Percentiles rank a stretch among this genome's conserved stretches.
Evolutionary conservation across 768 basidiomycete genomes (phyloP).

Genomic region (Russula abietina): DNA sequence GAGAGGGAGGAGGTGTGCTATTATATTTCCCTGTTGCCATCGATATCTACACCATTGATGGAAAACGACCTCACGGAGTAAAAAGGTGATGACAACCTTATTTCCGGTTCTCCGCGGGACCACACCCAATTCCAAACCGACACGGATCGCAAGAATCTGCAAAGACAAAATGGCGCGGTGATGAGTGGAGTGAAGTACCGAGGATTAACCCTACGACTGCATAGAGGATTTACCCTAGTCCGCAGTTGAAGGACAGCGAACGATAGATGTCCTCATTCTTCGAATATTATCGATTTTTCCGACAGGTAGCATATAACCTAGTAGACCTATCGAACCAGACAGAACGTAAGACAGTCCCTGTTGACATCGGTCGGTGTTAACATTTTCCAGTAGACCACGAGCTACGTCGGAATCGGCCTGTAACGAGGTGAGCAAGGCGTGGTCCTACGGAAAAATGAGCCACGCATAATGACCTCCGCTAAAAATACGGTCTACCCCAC

Average conservation of each 20-base stretch:
- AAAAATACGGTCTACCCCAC: not conserved
- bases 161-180: not conserved
- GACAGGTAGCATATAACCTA: not conserved
- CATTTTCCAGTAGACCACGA: not conserved
- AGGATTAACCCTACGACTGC: not conserved
- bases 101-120: not conserved
- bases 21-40: not conserved
- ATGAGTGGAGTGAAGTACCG: not conserved
- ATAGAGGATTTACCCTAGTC: too few relatives aligned
- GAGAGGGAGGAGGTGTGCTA: too few relatives aligned
- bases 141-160: not conserved
- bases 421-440: not conserved
- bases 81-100: not conserved
- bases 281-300: not conserved
- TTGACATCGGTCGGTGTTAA: too few relatives aligned
- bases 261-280: not conserved
- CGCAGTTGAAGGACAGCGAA: too few relatives aligned
- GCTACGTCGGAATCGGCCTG: not conserved
- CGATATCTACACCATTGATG: not conserved
- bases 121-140: not conserved
- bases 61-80: not conserved
- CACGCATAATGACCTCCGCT: not conserved
- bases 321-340: too few relatives aligned
- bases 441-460: not conserved
- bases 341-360: too few relatives aligned